Evolutionary conservation across 495 filamentous ascomycete genomes (phyloP).

Genomic region (Aspergillus funiculosus): DNA sequence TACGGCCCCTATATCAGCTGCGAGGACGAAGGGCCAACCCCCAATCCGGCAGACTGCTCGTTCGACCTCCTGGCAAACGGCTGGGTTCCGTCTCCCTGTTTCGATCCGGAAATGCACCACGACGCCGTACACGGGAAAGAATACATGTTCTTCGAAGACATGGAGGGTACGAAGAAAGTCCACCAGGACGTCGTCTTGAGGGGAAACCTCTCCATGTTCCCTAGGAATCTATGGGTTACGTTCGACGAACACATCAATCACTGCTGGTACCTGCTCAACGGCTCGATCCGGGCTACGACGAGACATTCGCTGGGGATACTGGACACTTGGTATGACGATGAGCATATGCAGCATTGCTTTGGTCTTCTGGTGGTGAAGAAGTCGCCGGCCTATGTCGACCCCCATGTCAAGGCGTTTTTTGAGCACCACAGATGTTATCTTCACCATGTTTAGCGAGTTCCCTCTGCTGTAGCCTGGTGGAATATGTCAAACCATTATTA

Average conservation of each 20-base stretch:
- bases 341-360: background rate
- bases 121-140: background rate
- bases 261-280: background rate
- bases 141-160: background rate
- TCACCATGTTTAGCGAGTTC: too few species aligned
- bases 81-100: background rate
- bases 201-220: background rate
- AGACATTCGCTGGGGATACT: background rate
- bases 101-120: background rate
- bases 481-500: too few species aligned
- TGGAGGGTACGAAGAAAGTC: background rate
- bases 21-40: background rate
- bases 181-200: background rate
- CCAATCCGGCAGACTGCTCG: background rate
- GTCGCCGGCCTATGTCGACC: background rate
- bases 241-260: background rate
- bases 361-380: background rate
- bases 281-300: background rate
- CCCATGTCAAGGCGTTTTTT: background rate
- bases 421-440: too few species aligned
- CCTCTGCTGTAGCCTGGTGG: too few species aligned
- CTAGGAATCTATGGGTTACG: background rate
- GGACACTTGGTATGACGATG: background rate
- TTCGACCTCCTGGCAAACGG: background rate
- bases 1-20: background rate